phyloP scores from a whole-genome alignment of 2,329 filamentous ascomycete species.

The Ciborinia camelliae region DNA sequence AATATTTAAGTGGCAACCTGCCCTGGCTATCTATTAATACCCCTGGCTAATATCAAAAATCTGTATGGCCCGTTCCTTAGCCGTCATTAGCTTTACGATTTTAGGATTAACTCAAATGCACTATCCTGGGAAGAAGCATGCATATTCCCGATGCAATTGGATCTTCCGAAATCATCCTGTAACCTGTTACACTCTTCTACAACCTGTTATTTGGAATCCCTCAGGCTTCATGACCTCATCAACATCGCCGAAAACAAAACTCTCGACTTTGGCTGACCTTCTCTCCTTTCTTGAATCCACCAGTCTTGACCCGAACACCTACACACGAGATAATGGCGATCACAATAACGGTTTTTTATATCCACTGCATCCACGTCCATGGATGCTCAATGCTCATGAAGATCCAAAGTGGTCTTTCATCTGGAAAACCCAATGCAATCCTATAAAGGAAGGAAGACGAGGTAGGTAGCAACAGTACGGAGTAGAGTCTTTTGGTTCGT shows the following conservation, averaged over 20 bases:
- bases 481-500: background rate
- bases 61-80: background rate
- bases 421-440: background rate
- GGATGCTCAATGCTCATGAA: background rate
- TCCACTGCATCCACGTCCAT: background rate
- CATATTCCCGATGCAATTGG: background rate
- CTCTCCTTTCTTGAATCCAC: constrained; percentile 3
- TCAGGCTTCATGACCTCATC: constrained; percentile 4
- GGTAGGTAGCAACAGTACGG: too few species aligned
- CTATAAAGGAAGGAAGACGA: background rate
- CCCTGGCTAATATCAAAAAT: background rate
- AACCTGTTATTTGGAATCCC: background rate
- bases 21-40: constrained; percentile 4
- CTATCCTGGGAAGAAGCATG: background rate
- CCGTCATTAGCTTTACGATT: background rate
- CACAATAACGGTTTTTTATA: constrained; percentile 11
- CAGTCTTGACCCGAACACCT: too few species aligned
- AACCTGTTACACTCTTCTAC: too few species aligned
- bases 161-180: background rate
- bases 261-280: background rate
- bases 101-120: constrained; percentile 1
- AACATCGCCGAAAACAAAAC: background rate
- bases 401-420: background rate
- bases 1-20: constrained; percentile 8
- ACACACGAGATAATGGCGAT: background rate